Evolutionary conservation across 1,284 basidiomycete species (phyloP).

Genomic region (Ustilago lituana): DNA sequence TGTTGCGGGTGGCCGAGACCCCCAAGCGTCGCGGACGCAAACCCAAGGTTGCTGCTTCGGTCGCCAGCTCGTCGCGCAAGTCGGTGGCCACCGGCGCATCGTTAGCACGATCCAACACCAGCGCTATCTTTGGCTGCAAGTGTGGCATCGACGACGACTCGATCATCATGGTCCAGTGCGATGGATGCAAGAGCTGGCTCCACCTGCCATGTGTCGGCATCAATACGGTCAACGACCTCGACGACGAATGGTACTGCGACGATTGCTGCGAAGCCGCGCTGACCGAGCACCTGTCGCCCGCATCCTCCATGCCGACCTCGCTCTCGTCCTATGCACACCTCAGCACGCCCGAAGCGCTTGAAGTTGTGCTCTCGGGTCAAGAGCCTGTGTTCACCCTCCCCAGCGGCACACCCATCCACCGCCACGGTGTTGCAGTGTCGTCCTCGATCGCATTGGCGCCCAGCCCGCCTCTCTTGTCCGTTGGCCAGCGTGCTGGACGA

Average conservation of each 20-base stretch:
- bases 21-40: slow-evolving; percentile 41
- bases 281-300: slow-evolving; percentile 41
- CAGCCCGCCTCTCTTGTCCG: slow-evolving; percentile 47
- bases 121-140: slow-evolving; percentile 50
- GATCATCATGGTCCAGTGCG: slow-evolving; percentile 66
- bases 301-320: slow-evolving; percentile 41
- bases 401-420: slow-evolving; percentile 46
- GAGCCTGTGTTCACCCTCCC: slow-evolving; percentile 48
- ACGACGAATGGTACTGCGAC: slow-evolving; percentile 66
- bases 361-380: slow-evolving; percentile 34
- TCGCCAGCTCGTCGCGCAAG: slow-evolving; percentile 36
- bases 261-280: slow-evolving; percentile 48
- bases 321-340: slow-evolving; percentile 42
- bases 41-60: slow-evolving; percentile 25
- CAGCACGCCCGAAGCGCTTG: slow-evolving; percentile 46
- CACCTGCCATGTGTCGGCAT: slow-evolving; percentile 66
- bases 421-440: slow-evolving; percentile 42
- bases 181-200: slow-evolving; percentile 64
- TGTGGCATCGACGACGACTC: slow-evolving; percentile 51
- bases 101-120: slow-evolving; percentile 32
- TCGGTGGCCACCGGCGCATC: slow-evolving; percentile 45
- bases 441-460: slow-evolving; percentile 56
- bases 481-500: slow-evolving; percentile 31
- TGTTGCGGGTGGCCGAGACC: slow-evolving; percentile 20
- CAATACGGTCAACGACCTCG: slow-evolving; percentile 56